phyloP scores from a whole-genome alignment of 2,329 filamentous ascomycete genomes.

The Stagonosporopsis vannaccii region DNA sequence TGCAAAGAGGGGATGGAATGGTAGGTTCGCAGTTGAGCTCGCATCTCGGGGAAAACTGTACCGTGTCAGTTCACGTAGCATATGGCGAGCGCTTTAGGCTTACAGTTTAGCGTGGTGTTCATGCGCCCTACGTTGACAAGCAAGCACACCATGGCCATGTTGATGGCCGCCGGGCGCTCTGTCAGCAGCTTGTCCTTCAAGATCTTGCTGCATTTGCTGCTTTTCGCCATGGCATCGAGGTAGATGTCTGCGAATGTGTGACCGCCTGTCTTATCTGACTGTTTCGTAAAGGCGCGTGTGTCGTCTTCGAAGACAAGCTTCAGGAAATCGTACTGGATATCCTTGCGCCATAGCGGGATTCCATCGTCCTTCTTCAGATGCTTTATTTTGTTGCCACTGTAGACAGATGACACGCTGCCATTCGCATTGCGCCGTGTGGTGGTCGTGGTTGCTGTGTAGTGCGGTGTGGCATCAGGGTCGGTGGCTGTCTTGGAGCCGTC shows the following conservation, averaged over 20 bases:
- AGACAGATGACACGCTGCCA: conserved; percentile 70
- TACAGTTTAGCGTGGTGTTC: conserved; percentile 99
- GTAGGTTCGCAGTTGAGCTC: conserved; percentile 95
- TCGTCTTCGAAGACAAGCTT: conserved; percentile 80
- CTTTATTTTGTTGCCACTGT: conserved; percentile 77
- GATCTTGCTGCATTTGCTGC: conserved; percentile 99
- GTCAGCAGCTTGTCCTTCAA: conserved; percentile 94
- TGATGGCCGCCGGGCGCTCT: conserved; percentile 89
- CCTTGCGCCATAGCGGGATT: conserved; percentile 83
- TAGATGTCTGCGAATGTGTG: conserved; percentile 90
- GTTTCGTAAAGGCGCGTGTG: conserved; percentile 83
- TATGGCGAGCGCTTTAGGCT: conserved; percentile 39
- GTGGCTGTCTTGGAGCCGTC: conserved; percentile 37
- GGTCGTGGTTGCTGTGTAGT: conserved; percentile 59
- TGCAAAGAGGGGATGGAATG: conserved; percentile 97
- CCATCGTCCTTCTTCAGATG: conserved; percentile 90
- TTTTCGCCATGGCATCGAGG: conserved; percentile 97
- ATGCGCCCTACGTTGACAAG: conserved; percentile 97
- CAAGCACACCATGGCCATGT: conserved; percentile 99
- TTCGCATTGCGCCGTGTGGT: conserved; percentile 68
- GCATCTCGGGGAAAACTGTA: conserved; percentile 97
- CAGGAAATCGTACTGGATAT: conserved; percentile 89
- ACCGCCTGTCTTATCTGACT: conserved; percentile 80
- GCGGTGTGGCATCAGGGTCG: conserved; percentile 39
- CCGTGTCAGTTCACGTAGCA: conserved; percentile 22